These are phyloP conservation scores for Trichosporon sp. DNA, from an alignment of 1,284 basidiomycete genomes.

Conservation along the genomic window DNA sequence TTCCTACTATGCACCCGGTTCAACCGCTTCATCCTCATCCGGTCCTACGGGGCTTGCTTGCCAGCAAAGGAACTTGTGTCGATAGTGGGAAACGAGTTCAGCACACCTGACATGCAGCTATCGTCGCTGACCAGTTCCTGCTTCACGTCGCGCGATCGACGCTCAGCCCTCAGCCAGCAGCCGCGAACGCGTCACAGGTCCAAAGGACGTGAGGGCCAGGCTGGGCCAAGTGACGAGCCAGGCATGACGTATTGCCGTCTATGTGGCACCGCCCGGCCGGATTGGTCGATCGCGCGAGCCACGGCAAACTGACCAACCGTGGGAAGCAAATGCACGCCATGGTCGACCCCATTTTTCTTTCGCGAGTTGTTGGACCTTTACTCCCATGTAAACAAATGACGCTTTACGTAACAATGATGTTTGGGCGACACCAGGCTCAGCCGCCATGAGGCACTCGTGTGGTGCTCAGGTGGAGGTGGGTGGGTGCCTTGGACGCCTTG, in stretches of 20 bases:
- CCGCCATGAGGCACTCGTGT: background rate
- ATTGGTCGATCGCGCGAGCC: background rate
- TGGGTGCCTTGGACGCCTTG: background rate
- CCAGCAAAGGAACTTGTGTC: background rate
- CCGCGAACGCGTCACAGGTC: background rate
- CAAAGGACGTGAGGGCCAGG: background rate
- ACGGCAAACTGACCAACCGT: background rate
- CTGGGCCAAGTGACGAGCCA: background rate
- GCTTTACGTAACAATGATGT: background rate
- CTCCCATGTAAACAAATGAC: background rate
- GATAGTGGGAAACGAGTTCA: background rate
- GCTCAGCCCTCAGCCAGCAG: too few relatives aligned
- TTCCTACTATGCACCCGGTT: background rate
- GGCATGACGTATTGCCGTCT: slow-evolving; percentile 3
- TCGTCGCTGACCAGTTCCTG: background rate
- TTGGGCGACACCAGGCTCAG: background rate
- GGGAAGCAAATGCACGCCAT: background rate
- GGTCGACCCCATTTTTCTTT: background rate
- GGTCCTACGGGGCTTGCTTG: background rate
- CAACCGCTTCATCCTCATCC: background rate
- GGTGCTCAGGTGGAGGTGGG: background rate
- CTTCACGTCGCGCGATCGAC: too few relatives aligned
- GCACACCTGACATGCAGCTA: background rate
- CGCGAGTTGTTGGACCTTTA: background rate
- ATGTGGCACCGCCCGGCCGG: slow-evolving; percentile 4